phyloP scores from a whole-genome alignment of 345 rosid species.

The Brassica napus region DNA sequence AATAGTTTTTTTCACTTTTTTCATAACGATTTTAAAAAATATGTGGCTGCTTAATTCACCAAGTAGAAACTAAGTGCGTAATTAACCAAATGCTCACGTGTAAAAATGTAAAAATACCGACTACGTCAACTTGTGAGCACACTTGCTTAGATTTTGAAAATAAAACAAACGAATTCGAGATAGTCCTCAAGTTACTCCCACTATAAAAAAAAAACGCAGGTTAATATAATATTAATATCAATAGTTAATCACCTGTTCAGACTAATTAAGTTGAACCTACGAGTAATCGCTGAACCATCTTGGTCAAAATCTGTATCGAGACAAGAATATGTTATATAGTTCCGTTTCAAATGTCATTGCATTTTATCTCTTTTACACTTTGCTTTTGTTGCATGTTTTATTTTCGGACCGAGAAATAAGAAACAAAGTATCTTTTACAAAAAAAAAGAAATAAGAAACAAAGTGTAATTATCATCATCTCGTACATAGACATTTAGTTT shows the following conservation, averaged over 20 bases:
- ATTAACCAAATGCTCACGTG: not conserved
- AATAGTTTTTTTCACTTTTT: not conserved
- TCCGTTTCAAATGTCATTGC: not conserved
- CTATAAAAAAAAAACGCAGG: not conserved
- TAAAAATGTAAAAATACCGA: not conserved
- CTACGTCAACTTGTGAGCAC: constrained; percentile 26
- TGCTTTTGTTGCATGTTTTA: not conserved
- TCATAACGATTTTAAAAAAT: not conserved
- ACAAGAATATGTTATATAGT: not conserved
- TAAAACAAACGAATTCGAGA: constrained; percentile 10
- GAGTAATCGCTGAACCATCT: constrained; percentile 19
- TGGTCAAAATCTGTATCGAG: not conserved
- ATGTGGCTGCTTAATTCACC: not conserved
- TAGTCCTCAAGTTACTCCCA: not conserved
- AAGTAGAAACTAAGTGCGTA: not conserved
- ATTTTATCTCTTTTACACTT: not conserved
- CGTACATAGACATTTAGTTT: not conserved
- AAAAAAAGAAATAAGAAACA: not conserved
- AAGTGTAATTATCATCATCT: not conserved
- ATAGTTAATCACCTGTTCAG: not conserved
- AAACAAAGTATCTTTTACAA: not conserved
- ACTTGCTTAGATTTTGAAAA: constrained; percentile 27
- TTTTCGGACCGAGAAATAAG: not conserved
- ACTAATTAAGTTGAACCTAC: not conserved
- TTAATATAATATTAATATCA: not conserved